phyloP scores from a whole-genome alignment of 805 yeast genomes.

The Cyberlindnera maclurae region DNA sequence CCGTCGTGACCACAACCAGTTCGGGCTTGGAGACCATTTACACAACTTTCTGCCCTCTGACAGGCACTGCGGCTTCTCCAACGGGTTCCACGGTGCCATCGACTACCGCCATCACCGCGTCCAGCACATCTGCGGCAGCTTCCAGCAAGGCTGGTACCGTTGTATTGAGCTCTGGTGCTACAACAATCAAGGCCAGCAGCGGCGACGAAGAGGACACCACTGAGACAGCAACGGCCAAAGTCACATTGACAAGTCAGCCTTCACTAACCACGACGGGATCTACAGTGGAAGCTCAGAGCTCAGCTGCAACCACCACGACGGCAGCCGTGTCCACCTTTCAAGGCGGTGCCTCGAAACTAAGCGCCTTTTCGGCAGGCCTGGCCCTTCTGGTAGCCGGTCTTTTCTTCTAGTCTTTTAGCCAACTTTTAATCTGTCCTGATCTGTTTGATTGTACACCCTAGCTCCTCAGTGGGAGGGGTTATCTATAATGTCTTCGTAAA shows the following conservation, averaged over 20 bases:
- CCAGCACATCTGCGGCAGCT: constrained; percentile 4
- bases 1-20: constrained; percentile 8
- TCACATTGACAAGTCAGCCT: no score
- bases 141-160: background rate
- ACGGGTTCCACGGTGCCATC: background rate
- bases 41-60: constrained; percentile 25
- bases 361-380: constrained; percentile 78
- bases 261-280: background rate
- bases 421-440: no score
- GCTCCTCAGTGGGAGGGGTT: no score
- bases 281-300: constrained; percentile 2
- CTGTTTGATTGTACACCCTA: no score
- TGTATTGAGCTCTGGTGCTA: no score
- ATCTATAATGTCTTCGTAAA: no score
- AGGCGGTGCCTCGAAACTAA: constrained; percentile 70
- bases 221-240: no score
- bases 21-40: constrained; percentile 17
- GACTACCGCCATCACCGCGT: constrained; percentile 5
- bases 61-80: constrained; percentile 2
- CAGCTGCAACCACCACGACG: constrained; percentile 4
- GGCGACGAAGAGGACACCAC: no score
- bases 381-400: constrained; percentile 73
- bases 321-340: constrained; percentile 10
- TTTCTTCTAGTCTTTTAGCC: constrained; percentile 48
- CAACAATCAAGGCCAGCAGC: no score